Evolutionary conservation across 805 yeast genomes (phyloP).

Genomic region (Lachancea mirantina): DNA sequence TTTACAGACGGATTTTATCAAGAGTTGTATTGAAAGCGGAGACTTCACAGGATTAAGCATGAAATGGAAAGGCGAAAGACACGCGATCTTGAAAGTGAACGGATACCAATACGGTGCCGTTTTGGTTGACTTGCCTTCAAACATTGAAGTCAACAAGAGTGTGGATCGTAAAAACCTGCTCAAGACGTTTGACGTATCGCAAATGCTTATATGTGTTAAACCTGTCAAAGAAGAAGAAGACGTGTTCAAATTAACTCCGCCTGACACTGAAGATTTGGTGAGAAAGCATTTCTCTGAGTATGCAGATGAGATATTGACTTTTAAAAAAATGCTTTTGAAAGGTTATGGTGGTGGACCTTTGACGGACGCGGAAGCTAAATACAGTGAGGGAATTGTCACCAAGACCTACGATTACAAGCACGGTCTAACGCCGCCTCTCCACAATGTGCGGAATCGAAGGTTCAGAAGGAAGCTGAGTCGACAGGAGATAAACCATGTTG

Average conservation of each 20-base stretch:
- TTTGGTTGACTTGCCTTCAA: slow-evolving; percentile 81
- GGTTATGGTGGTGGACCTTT: slow-evolving; percentile 24
- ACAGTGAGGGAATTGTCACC: slow-evolving; percentile 18
- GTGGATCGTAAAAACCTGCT: slow-evolving; percentile 78
- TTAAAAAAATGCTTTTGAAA: slow-evolving; percentile 18
- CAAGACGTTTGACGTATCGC: slow-evolving; percentile 80
- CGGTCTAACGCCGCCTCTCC: slow-evolving; percentile 79
- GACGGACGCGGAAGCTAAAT: slow-evolving; percentile 23
- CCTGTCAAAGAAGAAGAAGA: slow-evolving; percentile 43
- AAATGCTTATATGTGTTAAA: slow-evolving; percentile 71
- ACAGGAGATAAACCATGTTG: slow-evolving; percentile 68
- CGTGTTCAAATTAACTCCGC: slow-evolving; percentile 34
- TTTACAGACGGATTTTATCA: slow-evolving; percentile 51
- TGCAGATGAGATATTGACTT: slow-evolving; percentile 23
- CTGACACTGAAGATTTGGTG: slow-evolving; percentile 37
- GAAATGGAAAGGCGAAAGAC: slow-evolving; percentile 74
- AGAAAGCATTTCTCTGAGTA: slow-evolving; percentile 26
- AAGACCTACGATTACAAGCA: slow-evolving; percentile 44
- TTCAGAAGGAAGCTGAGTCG: slow-evolving; percentile 66
- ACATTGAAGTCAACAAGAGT: slow-evolving; percentile 81
- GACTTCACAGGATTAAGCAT: slow-evolving; percentile 66
- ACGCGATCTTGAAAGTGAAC: slow-evolving; percentile 71
- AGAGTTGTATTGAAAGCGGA: slow-evolving; percentile 68
- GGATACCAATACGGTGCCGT: slow-evolving; percentile 72
- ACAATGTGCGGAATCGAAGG: slow-evolving; percentile 59